phyloP scores from a whole-genome alignment of 352 stramenopile species.

The Phytophthora ramorum region DNA sequence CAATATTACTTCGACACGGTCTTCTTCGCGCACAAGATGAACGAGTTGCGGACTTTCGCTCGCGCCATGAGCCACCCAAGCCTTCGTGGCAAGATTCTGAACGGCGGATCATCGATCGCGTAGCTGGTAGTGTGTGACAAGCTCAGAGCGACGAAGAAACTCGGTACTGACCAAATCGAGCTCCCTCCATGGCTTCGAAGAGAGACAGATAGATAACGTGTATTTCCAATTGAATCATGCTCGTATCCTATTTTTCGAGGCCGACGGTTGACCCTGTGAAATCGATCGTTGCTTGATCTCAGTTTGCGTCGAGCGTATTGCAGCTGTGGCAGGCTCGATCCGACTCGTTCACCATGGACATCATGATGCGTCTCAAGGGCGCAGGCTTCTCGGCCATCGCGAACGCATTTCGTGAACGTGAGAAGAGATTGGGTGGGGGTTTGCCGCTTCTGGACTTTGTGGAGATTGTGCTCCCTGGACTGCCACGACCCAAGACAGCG shows the following conservation, averaged over 20 bases:
- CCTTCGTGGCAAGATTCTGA: conserved; percentile 20
- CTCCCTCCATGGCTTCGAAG: not conserved
- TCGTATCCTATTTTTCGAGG: conserved; percentile 13
- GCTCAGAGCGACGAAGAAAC: not conserved
- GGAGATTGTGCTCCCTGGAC: conserved; percentile 73
- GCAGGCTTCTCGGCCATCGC: conserved; percentile 78
- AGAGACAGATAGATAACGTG: conserved; percentile 1
- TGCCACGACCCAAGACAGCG: conserved; percentile 48
- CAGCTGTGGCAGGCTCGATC: not conserved
- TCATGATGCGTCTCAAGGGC: conserved; percentile 86
- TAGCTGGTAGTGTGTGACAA: not conserved
- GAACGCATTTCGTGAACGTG: conserved; percentile 76
- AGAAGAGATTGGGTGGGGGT: conserved; percentile 61
- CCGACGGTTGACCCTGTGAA: conserved; percentile 12
- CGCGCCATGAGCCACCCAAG: conserved; percentile 34
- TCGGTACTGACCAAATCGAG: not conserved
- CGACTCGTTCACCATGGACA: conserved; percentile 55
- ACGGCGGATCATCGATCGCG: not conserved
- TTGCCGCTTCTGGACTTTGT: conserved; percentile 81
- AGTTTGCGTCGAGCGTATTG: not conserved
- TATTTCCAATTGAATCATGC: conserved; percentile 6
- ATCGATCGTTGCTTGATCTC: conserved; percentile 3
- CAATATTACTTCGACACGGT: conserved; percentile 69
- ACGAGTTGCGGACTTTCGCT: conserved; percentile 43
- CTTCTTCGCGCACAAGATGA: conserved; percentile 68